A percentile compares a stretch with the other conserved stretches of the same genome.
phyloP scores from a whole-genome alignment of 139 green algal species.

The Chlamydomonas urium region DNA sequence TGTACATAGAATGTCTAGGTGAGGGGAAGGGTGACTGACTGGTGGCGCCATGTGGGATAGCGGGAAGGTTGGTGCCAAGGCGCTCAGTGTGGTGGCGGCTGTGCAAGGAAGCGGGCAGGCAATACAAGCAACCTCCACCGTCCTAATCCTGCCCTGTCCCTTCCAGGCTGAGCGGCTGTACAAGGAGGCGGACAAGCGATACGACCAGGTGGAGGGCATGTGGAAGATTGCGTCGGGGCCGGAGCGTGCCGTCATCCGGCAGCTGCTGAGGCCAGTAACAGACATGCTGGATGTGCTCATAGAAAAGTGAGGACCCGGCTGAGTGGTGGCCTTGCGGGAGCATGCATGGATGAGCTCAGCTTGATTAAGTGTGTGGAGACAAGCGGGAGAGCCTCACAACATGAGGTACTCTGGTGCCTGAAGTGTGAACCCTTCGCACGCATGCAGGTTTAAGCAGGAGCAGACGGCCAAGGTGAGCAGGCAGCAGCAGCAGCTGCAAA shows the following conservation, averaged over 20 bases:
- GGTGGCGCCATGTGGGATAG: neutral
- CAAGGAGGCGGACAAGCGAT: neutral
- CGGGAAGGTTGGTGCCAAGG: neutral
- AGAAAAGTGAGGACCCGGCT: conserved; percentile 6
- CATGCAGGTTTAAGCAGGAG: too few relatives aligned
- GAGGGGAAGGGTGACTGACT: neutral
- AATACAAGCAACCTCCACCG: neutral
- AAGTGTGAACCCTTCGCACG: too few relatives aligned
- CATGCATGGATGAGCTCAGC: too few relatives aligned
- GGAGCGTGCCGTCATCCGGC: conserved; percentile 6
- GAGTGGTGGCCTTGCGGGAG: too few relatives aligned
- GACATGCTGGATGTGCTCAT: conserved; percentile 16
- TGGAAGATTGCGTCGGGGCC: neutral
- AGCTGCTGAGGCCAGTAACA: conserved; percentile 7
- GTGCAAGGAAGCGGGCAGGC: neutral
- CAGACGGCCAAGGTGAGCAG: too few relatives aligned
- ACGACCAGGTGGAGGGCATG: neutral
- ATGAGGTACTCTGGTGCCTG: too few relatives aligned
- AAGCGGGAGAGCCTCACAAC: too few relatives aligned
- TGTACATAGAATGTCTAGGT: neutral
- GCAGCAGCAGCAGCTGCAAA: too few relatives aligned
- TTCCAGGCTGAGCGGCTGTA: neutral
- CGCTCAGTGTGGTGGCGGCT: neutral
- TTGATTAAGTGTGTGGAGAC: too few relatives aligned
- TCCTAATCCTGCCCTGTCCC: neutral